Evolutionary conservation across 768 basidiomycete genomes (phyloP).

Genomic region (Boletus sensibilis): DNA sequence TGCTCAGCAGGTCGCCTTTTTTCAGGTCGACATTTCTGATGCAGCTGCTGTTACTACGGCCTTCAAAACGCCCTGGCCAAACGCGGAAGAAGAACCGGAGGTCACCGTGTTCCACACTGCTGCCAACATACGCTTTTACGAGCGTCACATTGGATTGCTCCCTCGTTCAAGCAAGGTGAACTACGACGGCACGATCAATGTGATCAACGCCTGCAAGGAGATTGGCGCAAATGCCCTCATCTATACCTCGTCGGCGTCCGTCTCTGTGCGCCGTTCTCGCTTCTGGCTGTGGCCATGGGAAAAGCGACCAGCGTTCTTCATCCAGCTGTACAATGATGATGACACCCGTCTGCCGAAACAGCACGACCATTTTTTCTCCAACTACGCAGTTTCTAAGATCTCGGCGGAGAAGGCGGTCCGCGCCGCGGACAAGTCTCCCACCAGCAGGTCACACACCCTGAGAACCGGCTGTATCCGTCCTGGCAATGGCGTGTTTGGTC

Average conservation of each 20-base stretch:
- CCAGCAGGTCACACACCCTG: conserved; percentile 35
- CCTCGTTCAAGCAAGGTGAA: conserved; percentile 61
- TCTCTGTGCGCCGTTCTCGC: conserved; percentile 54
- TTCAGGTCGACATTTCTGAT: conserved; percentile 59
- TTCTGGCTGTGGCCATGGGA: conserved; percentile 81
- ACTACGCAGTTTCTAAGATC: conserved; percentile 69
- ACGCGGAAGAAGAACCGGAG: conserved; percentile 24
- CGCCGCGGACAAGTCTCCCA: conserved; percentile 38
- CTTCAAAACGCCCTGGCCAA: conserved; percentile 64
- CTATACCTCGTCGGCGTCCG: conserved; percentile 73
- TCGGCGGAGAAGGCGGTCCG: conserved; percentile 53
- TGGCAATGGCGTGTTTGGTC: conserved; percentile 74
- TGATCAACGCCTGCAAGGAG: conserved; percentile 55
- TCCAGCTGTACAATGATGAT: conserved; percentile 66
- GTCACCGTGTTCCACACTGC: conserved; percentile 77
- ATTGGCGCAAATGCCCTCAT: conserved; percentile 58
- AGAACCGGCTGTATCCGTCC: conserved; percentile 77
- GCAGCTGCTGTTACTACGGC: conserved; percentile 52
- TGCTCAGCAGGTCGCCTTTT: conserved; percentile 54
- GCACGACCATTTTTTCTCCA: conserved; percentile 71
- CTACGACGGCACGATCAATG: conserved; percentile 63
- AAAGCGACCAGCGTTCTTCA: conserved; percentile 49
- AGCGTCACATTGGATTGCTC: conserved; percentile 52
- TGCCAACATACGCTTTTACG: conserved; percentile 77
- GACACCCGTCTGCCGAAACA: conserved; percentile 48